Conservation (phyloP, 257 asterid genomes). For the Solanum medicagineum region DNA sequence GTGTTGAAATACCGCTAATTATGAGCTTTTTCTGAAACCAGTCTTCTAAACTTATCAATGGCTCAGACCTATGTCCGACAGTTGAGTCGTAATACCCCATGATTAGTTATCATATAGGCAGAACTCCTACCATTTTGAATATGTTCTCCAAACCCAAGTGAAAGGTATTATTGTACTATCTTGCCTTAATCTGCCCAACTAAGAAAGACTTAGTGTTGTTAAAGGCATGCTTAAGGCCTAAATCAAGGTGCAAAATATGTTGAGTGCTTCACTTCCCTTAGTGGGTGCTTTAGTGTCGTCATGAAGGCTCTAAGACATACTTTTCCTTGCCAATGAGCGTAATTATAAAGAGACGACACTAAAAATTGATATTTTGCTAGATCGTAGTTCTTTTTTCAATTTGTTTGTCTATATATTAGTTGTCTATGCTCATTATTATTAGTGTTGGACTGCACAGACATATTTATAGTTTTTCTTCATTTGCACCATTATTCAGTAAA, state of each 20-base stretch:
- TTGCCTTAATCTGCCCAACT: not conserved
- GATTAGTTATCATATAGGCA: not conserved
- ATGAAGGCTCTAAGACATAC: not conserved
- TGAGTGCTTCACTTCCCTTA: not conserved
- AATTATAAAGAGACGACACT: not conserved
- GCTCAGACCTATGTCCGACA: not conserved
- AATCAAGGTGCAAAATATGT: not conserved
- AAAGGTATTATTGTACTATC: not conserved
- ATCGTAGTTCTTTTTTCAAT: not conserved
- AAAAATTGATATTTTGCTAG: not conserved
- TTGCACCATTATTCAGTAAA: not conserved
- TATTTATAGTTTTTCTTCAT: not conserved
- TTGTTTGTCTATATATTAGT: not conserved
- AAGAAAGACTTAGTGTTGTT: not conserved
- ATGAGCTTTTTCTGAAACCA: not conserved
- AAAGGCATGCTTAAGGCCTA: not conserved
- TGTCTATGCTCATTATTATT: not conserved
- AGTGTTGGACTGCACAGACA: not conserved
- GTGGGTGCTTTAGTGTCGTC: not conserved
- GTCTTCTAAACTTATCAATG: not conserved
- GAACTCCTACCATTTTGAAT: not conserved
- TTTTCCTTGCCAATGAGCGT: not conserved
- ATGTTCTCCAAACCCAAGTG: not conserved
- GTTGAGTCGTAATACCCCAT: not conserved
- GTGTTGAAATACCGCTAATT: not conserved